phyloP scores from a whole-genome alignment of 306 rosid species.

The Cicer pinnatifidum region DNA sequence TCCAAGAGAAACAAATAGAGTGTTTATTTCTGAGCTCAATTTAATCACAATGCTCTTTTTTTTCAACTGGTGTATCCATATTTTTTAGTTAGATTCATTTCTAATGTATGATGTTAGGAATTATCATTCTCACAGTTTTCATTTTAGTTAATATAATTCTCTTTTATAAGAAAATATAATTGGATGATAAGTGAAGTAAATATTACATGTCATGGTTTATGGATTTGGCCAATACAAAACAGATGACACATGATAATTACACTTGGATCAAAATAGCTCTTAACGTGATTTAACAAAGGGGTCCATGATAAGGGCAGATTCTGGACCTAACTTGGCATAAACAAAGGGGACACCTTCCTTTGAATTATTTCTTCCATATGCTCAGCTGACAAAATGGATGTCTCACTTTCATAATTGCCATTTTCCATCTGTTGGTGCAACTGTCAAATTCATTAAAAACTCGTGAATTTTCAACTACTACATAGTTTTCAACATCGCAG shows the following conservation, averaged over 20 bases:
- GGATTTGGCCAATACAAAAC: not conserved
- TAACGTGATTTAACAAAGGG: constrained; percentile 25
- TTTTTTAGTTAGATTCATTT: no score
- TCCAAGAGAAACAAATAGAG: no score
- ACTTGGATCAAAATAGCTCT: not conserved
- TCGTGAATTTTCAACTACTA: no score
- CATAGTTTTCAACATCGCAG: no score
- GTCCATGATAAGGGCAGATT: not conserved
- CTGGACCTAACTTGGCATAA: constrained; percentile 53
- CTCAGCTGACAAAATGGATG: constrained; percentile 62
- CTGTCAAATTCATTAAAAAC: constrained; percentile 44
- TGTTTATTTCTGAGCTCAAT: no score
- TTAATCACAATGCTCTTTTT: no score
- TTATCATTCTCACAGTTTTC: no score
- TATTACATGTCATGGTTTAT: not conserved
- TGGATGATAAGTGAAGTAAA: not conserved
- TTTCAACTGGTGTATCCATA: no score
- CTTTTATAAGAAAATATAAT: not conserved
- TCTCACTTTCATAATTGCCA: constrained; percentile 57
- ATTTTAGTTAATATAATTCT: no score
- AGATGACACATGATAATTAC: constrained; percentile 1
- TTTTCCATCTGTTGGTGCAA: constrained; percentile 69
- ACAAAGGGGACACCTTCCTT: constrained; percentile 64
- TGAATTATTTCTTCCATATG: constrained; percentile 69
- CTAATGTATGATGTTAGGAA: no score